Conservation (phyloP, 1,284 basidiomycete species). For the Laetiporus sulphureus region DNA sequence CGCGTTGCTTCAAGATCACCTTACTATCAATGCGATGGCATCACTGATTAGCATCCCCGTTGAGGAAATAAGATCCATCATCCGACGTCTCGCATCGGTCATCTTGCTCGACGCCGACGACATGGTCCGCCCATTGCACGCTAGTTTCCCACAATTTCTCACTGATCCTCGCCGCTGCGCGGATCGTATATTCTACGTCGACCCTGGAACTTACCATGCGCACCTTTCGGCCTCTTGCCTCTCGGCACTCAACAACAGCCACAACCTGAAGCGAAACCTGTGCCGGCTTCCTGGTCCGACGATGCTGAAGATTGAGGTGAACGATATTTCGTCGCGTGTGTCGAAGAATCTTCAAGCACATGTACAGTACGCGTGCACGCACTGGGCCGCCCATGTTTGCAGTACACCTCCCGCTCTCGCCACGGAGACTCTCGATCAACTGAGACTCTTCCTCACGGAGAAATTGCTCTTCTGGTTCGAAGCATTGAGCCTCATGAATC, state of each 20-base stretch:
- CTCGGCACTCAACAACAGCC: not conserved
- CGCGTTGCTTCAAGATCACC: slow-evolving; percentile 3
- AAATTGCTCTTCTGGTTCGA: not conserved
- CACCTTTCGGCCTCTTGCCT: slow-evolving; percentile 1
- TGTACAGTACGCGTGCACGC: slow-evolving; percentile 4
- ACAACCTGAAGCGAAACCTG: not conserved
- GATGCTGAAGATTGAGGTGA: not conserved
- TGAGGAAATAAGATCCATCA: not conserved
- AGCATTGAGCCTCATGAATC: not conserved
- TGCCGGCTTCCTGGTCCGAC: not conserved
- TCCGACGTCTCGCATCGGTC: not conserved
- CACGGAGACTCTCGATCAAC: not conserved
- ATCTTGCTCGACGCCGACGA: not conserved
- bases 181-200: not conserved
- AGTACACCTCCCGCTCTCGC: not conserved
- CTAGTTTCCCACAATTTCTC: slow-evolving; percentile 7
- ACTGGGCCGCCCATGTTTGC: slow-evolving; percentile 5
- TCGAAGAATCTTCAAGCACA: not conserved
- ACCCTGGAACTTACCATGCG: slow-evolving; percentile 1
- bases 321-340: not conserved
- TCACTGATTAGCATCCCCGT: not conserved
- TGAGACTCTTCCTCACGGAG: not conserved
- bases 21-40: not conserved
- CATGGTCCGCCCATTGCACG: slow-evolving; percentile 4
- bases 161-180: slow-evolving; percentile 1